These are phyloP conservation scores for Anacardium occidentale DNA, from an alignment of 345 rosid genomes.

Conservation along the genomic window DNA sequence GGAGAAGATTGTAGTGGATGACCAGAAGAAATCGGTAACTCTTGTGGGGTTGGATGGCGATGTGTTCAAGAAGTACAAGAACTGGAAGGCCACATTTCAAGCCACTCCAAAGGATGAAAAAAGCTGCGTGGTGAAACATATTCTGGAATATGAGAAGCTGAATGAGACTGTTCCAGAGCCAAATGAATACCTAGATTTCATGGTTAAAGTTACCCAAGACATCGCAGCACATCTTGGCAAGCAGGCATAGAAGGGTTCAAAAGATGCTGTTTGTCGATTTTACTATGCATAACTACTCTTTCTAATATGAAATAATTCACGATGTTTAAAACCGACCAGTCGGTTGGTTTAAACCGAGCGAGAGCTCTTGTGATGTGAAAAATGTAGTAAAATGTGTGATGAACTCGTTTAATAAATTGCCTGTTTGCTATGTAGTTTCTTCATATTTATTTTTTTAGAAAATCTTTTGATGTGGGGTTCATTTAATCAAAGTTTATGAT, in stretches of 20 bases:
- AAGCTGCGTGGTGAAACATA: slow-evolving; percentile 14
- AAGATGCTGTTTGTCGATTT: no score
- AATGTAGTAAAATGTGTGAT: no score
- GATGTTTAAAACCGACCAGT: no score
- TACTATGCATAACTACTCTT: no score
- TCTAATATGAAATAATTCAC: no score
- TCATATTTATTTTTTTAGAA: no score
- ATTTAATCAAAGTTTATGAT: no score
- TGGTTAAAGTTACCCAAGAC: slow-evolving; percentile 10
- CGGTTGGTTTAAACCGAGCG: no score
- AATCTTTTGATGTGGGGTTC: no score
- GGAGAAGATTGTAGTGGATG: slow-evolving; percentile 28
- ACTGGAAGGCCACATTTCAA: slow-evolving; percentile 13
- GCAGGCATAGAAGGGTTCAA: background rate
- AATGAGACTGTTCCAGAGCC: slow-evolving; percentile 26
- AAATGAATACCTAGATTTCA: slow-evolving; percentile 17
- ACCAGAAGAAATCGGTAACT: slow-evolving; percentile 18
- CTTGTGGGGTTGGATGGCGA: slow-evolving; percentile 34
- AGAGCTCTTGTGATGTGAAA: no score
- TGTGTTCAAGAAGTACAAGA: slow-evolving; percentile 26
- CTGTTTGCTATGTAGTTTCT: no score
- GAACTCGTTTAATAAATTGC: no score
- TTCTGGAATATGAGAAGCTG: slow-evolving; percentile 32
- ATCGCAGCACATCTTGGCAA: slow-evolving; percentile 16
- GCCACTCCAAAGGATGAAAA: slow-evolving; percentile 4